Conservation (phyloP, 768 basidiomycete genomes). For the Lactifluus hygrophoroides region DNA sequence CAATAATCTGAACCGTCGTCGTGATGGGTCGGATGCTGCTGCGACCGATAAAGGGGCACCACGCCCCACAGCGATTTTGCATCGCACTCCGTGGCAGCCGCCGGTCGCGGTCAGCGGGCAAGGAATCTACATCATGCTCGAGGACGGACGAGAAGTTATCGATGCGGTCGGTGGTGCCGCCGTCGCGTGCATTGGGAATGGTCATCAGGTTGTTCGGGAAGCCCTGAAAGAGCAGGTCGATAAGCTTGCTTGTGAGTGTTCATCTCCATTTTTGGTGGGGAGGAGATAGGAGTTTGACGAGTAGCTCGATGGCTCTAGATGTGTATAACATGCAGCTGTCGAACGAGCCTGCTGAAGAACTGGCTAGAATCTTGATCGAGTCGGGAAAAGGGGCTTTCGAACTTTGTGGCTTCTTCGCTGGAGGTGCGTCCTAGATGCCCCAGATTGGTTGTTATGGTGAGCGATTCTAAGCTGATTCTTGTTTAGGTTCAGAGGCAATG, state of each 20-base stretch:
- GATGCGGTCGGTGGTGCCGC: constrained; percentile 85
- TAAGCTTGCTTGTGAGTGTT: constrained; percentile 58
- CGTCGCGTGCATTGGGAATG: constrained; percentile 69
- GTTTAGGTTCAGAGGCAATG: constrained; percentile 79
- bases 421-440: constrained; percentile 44
- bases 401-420: constrained; percentile 61
- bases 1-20: too few relatives aligned
- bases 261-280: background rate
- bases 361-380: constrained; percentile 60
- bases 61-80: constrained; percentile 24
- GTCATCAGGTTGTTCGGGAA: constrained; percentile 59
- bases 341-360: constrained; percentile 70
- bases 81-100: constrained; percentile 62
- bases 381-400: constrained; percentile 68
- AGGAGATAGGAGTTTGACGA: background rate
- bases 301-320: constrained; percentile 36
- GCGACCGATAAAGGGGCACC: background rate
- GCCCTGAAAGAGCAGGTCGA: constrained; percentile 77
- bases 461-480: background rate
- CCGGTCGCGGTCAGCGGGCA: constrained; percentile 57
- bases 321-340: constrained; percentile 83
- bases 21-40: background rate
- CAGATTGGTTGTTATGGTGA: background rate
- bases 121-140: constrained; percentile 64
- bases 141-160: constrained; percentile 59